phyloP scores from a whole-genome alignment of 116 monocot species.

The Posidonia oceanica region DNA sequence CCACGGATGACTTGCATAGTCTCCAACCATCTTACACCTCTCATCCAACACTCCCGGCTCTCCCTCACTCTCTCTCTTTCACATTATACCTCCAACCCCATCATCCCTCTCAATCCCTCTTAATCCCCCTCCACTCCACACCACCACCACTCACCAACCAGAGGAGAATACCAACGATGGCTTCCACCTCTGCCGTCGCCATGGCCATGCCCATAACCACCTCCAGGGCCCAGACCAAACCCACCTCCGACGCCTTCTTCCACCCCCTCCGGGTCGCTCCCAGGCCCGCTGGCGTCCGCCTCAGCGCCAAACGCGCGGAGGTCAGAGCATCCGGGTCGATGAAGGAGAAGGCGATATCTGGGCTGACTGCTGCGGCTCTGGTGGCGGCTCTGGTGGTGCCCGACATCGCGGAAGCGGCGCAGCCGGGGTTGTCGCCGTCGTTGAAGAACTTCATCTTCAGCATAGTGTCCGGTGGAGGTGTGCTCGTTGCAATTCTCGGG shows the following conservation, averaged over 20 bases:
- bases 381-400: slow-evolving; percentile 44
- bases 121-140: neutral
- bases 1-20: neutral
- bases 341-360: slow-evolving; percentile 32
- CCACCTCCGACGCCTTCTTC: slow-evolving; percentile 1
- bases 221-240: neutral
- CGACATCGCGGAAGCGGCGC: slow-evolving; percentile 49
- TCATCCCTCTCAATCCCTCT: neutral
- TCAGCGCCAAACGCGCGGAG: neutral
- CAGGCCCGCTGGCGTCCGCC: slow-evolving; percentile 3
- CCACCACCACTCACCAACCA: neutral
- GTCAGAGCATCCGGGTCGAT: slow-evolving; percentile 16
- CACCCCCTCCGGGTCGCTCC: neutral
- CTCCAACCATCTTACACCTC: neutral
- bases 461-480: slow-evolving; percentile 39
- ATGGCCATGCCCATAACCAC: slow-evolving; percentile 16
- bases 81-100: neutral
- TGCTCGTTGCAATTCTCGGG: slow-evolving; percentile 29
- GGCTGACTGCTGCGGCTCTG: slow-evolving; percentile 38
- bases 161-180: slow-evolving; percentile 4
- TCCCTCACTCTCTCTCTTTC: neutral
- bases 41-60: neutral
- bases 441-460: slow-evolving; percentile 58
- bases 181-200: slow-evolving; percentile 21
- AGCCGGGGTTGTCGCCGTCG: slow-evolving; percentile 42